Conservation (phyloP, 148 eudicot genomes). For the Suaeda aralocaspica region DNA sequence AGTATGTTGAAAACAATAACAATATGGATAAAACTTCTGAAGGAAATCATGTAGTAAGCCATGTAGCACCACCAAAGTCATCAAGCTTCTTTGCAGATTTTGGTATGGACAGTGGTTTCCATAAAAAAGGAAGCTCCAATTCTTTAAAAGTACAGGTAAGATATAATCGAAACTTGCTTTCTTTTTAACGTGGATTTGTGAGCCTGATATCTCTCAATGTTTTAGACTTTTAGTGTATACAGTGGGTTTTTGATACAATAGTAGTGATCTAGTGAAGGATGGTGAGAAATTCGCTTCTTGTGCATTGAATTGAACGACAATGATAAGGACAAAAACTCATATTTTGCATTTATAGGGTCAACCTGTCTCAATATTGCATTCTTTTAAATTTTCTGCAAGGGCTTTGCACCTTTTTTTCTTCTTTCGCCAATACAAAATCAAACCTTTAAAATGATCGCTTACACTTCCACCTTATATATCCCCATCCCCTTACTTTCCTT, state of each 20-base stretch:
- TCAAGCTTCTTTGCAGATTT: conserved; percentile 86
- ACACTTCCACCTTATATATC: neutral
- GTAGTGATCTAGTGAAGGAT: too few species aligned
- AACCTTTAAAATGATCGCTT: neutral
- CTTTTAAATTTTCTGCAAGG: too few species aligned
- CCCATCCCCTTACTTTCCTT: too few species aligned
- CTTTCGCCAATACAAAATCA: neutral
- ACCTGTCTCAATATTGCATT: too few species aligned
- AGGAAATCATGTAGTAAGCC: conserved; percentile 48
- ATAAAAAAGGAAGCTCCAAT: conserved; percentile 56
- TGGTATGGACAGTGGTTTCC: conserved; percentile 88
- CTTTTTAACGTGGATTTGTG: neutral
- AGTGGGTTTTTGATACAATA: neutral
- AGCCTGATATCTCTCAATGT: neutral
- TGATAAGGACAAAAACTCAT: neutral
- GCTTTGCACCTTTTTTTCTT: too few species aligned
- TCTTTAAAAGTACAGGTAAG: conserved; percentile 78
- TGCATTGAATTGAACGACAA: too few species aligned
- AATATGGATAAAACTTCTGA: conserved; percentile 51
- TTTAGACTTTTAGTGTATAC: neutral
- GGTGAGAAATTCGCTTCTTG: too few species aligned
- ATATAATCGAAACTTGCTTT: conserved; percentile 3
- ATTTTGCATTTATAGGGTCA: too few species aligned
- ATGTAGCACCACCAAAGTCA: conserved; percentile 80
- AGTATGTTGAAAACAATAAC: conserved; percentile 65